phyloP scores from a whole-genome alignment of 2,329 filamentous ascomycete genomes.

The Lasiodiplodia gonubiensis region DNA sequence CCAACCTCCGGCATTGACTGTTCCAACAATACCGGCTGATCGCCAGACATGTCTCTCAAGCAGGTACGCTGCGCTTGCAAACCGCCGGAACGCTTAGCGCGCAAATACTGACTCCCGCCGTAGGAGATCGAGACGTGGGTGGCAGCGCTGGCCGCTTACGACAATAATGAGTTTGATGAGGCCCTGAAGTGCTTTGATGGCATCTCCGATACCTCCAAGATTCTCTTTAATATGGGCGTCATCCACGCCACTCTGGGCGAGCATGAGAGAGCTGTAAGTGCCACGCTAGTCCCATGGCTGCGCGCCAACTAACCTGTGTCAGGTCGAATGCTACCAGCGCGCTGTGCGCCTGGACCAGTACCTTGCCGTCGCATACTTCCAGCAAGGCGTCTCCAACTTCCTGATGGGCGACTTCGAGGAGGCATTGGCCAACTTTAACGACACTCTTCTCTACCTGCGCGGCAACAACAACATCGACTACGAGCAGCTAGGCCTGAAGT shows the following conservation, averaged over 20 bases:
- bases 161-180: constrained; percentile 96
- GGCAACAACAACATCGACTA: constrained; percentile 99
- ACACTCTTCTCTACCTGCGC: constrained; percentile 89
- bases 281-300: constrained; percentile 25
- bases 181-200: constrained; percentile 81
- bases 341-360: constrained; percentile 92
- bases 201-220: constrained; percentile 96
- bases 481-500: constrained; percentile 90
- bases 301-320: constrained; percentile 30
- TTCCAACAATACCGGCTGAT: constrained; percentile 17
- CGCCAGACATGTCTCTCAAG: constrained; percentile 56
- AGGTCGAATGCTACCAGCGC: constrained; percentile 95
- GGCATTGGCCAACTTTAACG: constrained; percentile 97
- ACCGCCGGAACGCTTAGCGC: constrained; percentile 6
- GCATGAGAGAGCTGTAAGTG: constrained; percentile 87
- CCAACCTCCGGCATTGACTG: constrained; percentile 2
- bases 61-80: constrained; percentile 43
- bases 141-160: constrained; percentile 85
- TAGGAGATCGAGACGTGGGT: constrained; percentile 99
- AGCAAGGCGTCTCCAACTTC: constrained; percentile 98
- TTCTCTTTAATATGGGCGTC: constrained; percentile 97
- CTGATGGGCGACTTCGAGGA: constrained; percentile 96
- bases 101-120: constrained; percentile 37
- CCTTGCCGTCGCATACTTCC: constrained; percentile 96
- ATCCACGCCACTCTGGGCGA: constrained; percentile 96